Base-by-base conservation (phyloP, 345 rosid species). In the Citrus australasica region DNA sequence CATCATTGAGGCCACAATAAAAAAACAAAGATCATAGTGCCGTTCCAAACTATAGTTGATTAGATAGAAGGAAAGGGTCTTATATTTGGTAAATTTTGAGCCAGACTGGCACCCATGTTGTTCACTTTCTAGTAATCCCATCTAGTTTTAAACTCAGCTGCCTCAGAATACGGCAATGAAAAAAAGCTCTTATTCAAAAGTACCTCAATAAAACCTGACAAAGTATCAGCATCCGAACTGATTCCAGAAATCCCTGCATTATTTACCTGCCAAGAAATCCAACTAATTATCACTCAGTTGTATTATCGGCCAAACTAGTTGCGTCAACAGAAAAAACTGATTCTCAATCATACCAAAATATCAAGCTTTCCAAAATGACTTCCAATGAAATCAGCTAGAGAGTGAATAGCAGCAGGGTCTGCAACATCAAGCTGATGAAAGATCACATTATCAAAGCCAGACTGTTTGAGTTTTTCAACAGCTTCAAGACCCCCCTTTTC, bases 401-500 rank as follows among this genome's bases (percentile, higher is more conserved):
- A 79, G 33, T 79, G 19, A 63, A 82, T 61, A 66, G 82, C 83
- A 42, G 76, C 62, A n/a, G 83, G 79, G 59, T 85, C 84, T 16
- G 84, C n/a, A 11, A 89, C 90, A 81, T 89, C 91, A 62, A 91
- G 91, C 46, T 61, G 86, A 82, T 84, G 89, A 69, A 88, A 89
- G 30, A 79, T 37, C 16, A 86, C 61, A 67, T 75, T 27, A 70
- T 79, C 84, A 6, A 81, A 76, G 24, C 82, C 82, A 76, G 67
- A 79, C 4, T 81, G 74, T 27, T 38, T 81, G 59, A 90, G 88
- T 48, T 84, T 84, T 38, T 83, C 72, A 79, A 86, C 83, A 86
- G 92, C 87, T 61, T 81, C 84, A 68, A 81, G 78, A 25, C 90
- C 88, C 25, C 84, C 83, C 14, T 76, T 83, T 80, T 78, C 84